Percentiles rank a stretch among this genome's conserved stretches.
Evolutionary conservation across 352 stramenopile species (phyloP).

Genomic region (Globisporangium carolinianum): DNA sequence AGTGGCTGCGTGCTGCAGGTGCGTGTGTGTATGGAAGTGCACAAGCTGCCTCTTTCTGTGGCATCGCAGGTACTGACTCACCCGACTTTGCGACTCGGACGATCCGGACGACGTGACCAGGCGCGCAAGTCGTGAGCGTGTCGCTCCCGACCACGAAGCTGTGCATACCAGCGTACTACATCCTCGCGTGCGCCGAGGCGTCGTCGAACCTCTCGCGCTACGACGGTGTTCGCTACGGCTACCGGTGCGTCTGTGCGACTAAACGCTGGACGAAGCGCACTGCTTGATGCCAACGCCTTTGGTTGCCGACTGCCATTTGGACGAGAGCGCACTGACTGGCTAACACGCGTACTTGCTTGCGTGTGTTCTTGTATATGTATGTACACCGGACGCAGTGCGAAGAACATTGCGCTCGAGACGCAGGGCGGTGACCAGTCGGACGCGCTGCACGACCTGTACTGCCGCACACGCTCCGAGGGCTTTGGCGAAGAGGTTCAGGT

Average conservation of each 20-base stretch:
- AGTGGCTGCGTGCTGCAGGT: conserved; percentile 59
- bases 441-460: conserved; percentile 82
- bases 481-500: conserved; percentile 91
- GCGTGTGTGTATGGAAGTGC: background rate
- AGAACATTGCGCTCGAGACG: conserved; percentile 35
- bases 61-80: too few species aligned
- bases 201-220: conserved; percentile 97
- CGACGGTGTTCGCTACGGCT: conserved; percentile 92
- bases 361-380: background rate
- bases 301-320: background rate
- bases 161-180: conserved; percentile 96
- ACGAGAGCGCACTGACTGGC: background rate
- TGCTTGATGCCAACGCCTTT: background rate
- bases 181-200: conserved; percentile 96
- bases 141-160: conserved; percentile 78
- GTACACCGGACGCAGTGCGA: conserved; percentile 23
- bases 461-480: conserved; percentile 77
- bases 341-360: background rate
- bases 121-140: conserved; percentile 66
- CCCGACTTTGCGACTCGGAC: background rate
- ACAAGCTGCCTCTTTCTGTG: background rate
- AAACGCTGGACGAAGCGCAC: background rate
- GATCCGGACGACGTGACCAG: conserved; percentile 7
- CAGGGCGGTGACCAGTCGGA: conserved; percentile 59
- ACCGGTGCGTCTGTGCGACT: conserved; percentile 27